Percentiles rank a stretch among this genome's conserved stretches.
Conservation (phyloP, 768 basidiomycete genomes). For the Mrakia blollopis region DNA sequence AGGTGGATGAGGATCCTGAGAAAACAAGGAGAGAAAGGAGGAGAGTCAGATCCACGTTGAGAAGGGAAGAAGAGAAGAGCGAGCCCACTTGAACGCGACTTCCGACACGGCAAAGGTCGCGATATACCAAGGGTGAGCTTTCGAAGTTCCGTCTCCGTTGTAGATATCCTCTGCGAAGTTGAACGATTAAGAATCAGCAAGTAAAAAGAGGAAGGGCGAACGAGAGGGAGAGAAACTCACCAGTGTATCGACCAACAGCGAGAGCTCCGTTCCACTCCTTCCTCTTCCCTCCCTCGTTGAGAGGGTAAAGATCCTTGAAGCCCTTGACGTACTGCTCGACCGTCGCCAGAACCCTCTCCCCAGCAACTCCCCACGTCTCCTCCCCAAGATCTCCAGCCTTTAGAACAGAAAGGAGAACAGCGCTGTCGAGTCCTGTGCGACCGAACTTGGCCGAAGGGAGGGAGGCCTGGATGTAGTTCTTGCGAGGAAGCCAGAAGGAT, state of each 20-base stretch:
- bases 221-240: slow-evolving; percentile 24
- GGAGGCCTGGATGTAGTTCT: slow-evolving; percentile 23
- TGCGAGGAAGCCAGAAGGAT: slow-evolving; percentile 37
- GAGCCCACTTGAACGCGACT: not conserved
- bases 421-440: slow-evolving; percentile 41
- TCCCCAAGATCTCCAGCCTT: slow-evolving; percentile 30
- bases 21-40: not conserved
- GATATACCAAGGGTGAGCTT: slow-evolving; percentile 43
- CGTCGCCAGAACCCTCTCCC: slow-evolving; percentile 37
- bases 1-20: slow-evolving; percentile 13
- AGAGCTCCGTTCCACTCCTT: slow-evolving; percentile 34
- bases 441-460: slow-evolving; percentile 25
- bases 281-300: slow-evolving; percentile 36
- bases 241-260: slow-evolving; percentile 41
- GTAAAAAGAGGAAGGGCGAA: too few relatives aligned
- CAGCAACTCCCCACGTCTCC: slow-evolving; percentile 12
- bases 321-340: slow-evolving; percentile 39
- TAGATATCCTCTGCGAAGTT: slow-evolving; percentile 42
- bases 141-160: slow-evolving; percentile 41
- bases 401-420: slow-evolving; percentile 40
- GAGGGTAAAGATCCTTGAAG: slow-evolving; percentile 41
- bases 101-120: slow-evolving; percentile 24
- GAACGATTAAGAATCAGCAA: not conserved
- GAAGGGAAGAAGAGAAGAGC: not conserved
- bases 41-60: not conserved